Conservation (phyloP, 1,284 basidiomycete genomes). For the Dichomitus squalens region DNA sequence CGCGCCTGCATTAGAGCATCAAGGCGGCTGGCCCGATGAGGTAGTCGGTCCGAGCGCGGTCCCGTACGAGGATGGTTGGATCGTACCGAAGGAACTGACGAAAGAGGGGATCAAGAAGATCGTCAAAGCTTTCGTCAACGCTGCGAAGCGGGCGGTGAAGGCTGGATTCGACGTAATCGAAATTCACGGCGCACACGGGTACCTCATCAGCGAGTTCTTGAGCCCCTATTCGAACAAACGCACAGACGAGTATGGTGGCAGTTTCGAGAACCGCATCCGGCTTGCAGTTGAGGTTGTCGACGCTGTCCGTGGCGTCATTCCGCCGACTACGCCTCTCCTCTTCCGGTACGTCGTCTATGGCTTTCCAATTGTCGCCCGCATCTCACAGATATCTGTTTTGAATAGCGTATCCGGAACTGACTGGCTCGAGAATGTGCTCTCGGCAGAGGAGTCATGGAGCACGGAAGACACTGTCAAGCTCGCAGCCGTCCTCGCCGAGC, state of each 20-base stretch:
- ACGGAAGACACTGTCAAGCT: constrained; percentile 55
- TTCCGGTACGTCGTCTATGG: constrained; percentile 51
- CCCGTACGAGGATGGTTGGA: constrained; percentile 49
- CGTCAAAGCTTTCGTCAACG: constrained; percentile 60
- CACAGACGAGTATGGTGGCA: constrained; percentile 62
- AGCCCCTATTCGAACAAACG: constrained; percentile 59
- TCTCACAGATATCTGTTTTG: constrained; percentile 26
- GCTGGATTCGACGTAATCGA: constrained; percentile 47
- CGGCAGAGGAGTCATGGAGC: constrained; percentile 51
- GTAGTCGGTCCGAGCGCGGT: constrained; percentile 53
- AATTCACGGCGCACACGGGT: constrained; percentile 44
- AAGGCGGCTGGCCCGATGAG: constrained; percentile 66
- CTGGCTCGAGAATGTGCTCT: constrained; percentile 51
- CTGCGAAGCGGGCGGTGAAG: constrained; percentile 55
- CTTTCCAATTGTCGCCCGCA: neutral
- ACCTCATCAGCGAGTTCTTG: constrained; percentile 44
- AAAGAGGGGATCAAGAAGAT: constrained; percentile 57
- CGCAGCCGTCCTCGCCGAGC: constrained; percentile 45
- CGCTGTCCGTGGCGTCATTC: constrained; percentile 51
- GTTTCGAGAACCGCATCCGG: constrained; percentile 53
- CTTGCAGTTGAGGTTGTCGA: constrained; percentile 53
- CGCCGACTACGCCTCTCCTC: constrained; percentile 63
- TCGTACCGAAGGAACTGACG: constrained; percentile 58
- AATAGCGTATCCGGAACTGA: constrained; percentile 55
- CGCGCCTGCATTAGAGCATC: constrained; percentile 38